Conservation (phyloP, 306 rosid genomes). For the Corylus heterophylla region DNA sequence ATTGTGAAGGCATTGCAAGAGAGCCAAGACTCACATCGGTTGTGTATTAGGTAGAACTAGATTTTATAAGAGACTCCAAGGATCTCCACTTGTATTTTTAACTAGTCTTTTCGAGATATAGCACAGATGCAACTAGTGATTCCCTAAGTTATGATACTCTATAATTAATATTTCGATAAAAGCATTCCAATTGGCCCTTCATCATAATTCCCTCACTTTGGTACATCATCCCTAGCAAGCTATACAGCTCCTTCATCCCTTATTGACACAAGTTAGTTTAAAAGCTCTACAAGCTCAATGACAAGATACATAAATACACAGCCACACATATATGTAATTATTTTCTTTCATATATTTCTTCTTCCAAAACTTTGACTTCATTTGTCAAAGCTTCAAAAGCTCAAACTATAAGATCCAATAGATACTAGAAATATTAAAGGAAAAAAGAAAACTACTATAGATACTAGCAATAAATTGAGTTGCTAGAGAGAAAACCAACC, state of each 20-base stretch:
- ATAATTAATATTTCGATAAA: not conserved
- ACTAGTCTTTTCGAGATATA: too few species aligned
- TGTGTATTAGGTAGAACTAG: too few species aligned
- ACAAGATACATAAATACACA: not conserved
- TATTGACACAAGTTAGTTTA: not conserved
- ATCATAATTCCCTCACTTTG: not conserved
- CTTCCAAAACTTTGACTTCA: not conserved
- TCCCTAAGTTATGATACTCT: too few species aligned
- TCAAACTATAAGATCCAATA: not conserved
- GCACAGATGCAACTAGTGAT: too few species aligned
- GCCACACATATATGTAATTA: not conserved
- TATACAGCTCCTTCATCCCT: not conserved
- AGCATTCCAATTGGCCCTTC: not conserved
- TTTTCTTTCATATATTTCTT: not conserved
- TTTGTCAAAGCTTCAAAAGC: not conserved
- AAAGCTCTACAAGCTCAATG: not conserved
- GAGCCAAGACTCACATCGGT: too few species aligned
- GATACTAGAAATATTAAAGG: not conserved
- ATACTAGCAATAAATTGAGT: not conserved
- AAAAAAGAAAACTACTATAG: not conserved
- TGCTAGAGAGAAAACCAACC: not conserved
- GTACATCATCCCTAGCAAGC: not conserved
- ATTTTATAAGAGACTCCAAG: too few species aligned
- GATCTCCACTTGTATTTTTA: too few species aligned
- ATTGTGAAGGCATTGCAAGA: too few species aligned